A percentile compares a stretch with the other conserved stretches of the same genome.
Evolutionary conservation across 2,329 filamentous ascomycete genomes (phyloP).

Genomic region (Fusarium pseudograminearum): DNA sequence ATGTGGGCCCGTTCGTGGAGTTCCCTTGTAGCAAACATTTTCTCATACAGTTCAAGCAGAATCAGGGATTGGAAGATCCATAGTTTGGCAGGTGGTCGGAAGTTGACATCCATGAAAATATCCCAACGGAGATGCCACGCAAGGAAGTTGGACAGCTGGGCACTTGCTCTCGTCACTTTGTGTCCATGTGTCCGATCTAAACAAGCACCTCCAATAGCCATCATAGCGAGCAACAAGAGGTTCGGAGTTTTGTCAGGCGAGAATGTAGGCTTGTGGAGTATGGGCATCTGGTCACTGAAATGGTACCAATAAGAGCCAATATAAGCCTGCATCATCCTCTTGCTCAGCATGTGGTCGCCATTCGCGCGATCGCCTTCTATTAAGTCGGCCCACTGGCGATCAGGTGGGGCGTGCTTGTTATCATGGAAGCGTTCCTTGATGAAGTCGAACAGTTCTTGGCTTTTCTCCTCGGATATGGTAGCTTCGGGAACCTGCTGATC

Average conservation of each 20-base stretch:
- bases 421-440: constrained; percentile 87
- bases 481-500: constrained; percentile 84
- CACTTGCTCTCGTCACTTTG: constrained; percentile 79
- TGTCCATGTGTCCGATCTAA: constrained; percentile 84
- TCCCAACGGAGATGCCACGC: constrained; percentile 96
- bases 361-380: constrained; percentile 81
- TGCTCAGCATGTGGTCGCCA: constrained; percentile 76
- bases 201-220: constrained; percentile 91
- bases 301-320: constrained; percentile 94
- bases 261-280: constrained; percentile 94
- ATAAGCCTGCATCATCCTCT: constrained; percentile 96
- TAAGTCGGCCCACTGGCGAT: constrained; percentile 80
- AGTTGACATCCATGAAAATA: constrained; percentile 91
- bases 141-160: constrained; percentile 87
- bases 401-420: constrained; percentile 77
- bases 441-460: constrained; percentile 83
- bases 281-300: constrained; percentile 93
- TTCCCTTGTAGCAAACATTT: constrained; percentile 94
- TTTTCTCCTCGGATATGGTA: constrained; percentile 87
- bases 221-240: constrained; percentile 85
- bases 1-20: constrained; percentile 96
- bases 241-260: constrained; percentile 88
- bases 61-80: constrained; percentile 96
- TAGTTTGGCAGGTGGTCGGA: constrained; percentile 89
- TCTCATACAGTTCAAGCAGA: constrained; percentile 93